phyloP scores from a whole-genome alignment of 169 alveolate species.

The Fabrea salina region DNA sequence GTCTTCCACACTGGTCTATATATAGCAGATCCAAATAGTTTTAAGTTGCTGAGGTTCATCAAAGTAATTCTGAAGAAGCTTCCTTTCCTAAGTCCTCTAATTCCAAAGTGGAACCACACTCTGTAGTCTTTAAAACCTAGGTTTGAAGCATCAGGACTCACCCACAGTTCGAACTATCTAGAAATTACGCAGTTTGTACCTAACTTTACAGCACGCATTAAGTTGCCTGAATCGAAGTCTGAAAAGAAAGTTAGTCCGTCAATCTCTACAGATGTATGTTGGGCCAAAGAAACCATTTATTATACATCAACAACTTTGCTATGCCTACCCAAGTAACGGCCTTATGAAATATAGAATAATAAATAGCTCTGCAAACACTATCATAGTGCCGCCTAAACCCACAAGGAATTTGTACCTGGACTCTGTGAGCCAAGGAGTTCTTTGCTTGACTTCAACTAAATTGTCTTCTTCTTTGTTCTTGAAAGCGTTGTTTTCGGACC shows the following conservation, averaged over 20 bases:
- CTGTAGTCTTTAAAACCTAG: slow-evolving; percentile 3
- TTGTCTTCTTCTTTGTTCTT: no score
- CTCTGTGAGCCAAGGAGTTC: background rate
- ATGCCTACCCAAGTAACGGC: background rate
- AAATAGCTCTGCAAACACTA: background rate
- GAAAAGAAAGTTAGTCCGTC: slow-evolving; percentile 29
- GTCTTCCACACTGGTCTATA: slow-evolving; percentile 21
- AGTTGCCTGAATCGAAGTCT: slow-evolving; percentile 57
- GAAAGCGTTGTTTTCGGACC: no score
- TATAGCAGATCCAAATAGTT: slow-evolving; percentile 46
- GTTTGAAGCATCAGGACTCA: slow-evolving; percentile 40
- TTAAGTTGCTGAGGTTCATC: slow-evolving; percentile 43
- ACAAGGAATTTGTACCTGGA: background rate
- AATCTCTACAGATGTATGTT: background rate
- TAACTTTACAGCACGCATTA: slow-evolving; percentile 30
- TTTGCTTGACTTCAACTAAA: no score
- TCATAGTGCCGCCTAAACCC: background rate
- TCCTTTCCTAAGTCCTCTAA: slow-evolving; percentile 36
- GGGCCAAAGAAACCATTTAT: no score
- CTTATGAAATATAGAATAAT: background rate
- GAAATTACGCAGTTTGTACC: background rate
- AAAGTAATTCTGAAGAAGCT: slow-evolving; percentile 11
- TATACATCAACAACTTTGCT: no score
- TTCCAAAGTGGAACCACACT: slow-evolving; percentile 40
- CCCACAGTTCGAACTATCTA: slow-evolving; percentile 49